Percentiles rank a stretch among this genome's conserved stretches.
Evolutionary conservation across 306 rosid genomes (phyloP).

Genomic region (Cercis canadensis): DNA sequence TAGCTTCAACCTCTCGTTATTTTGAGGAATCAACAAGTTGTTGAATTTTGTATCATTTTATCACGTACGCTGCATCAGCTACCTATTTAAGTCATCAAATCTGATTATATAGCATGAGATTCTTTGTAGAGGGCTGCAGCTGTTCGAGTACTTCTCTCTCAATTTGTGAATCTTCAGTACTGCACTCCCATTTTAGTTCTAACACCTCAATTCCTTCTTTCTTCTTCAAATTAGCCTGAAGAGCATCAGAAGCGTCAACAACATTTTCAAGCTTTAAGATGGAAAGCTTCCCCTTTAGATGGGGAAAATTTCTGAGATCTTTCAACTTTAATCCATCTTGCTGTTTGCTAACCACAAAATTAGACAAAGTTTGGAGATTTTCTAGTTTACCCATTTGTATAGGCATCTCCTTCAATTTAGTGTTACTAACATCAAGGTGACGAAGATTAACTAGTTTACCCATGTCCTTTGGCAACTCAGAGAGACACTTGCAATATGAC

Average conservation of each 20-base stretch:
- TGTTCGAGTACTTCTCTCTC: slow-evolving; percentile 16
- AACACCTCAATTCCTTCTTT: slow-evolving; percentile 3
- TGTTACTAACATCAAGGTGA: slow-evolving; percentile 12
- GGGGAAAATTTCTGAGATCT: slow-evolving; percentile 1
- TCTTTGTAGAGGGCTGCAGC: slow-evolving; percentile 7
- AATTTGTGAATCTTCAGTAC: background rate
- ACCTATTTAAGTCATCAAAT: too few species aligned
- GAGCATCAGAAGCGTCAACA: background rate
- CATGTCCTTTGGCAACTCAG: background rate
- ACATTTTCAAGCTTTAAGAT: slow-evolving; percentile 28
- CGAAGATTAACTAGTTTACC: slow-evolving; percentile 2
- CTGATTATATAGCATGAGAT: too few species aligned
- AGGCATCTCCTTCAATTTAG: slow-evolving; percentile 12
- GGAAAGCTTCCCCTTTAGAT: slow-evolving; percentile 19
- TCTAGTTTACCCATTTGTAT: slow-evolving; percentile 7
- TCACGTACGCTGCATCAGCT: too few species aligned
- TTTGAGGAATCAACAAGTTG: too few species aligned
- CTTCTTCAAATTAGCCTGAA: background rate
- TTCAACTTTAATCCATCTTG: slow-evolving; percentile 5
- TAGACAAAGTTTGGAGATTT: slow-evolving; percentile 14
- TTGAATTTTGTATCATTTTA: too few species aligned
- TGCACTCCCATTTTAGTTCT: slow-evolving; percentile 5
- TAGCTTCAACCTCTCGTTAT: too few species aligned
- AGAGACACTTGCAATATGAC: background rate
- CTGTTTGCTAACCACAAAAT: slow-evolving; percentile 14